Evolutionary conservation across 139 green algal genomes (phyloP).

Genomic region (Micromonas pusilla): DNA sequence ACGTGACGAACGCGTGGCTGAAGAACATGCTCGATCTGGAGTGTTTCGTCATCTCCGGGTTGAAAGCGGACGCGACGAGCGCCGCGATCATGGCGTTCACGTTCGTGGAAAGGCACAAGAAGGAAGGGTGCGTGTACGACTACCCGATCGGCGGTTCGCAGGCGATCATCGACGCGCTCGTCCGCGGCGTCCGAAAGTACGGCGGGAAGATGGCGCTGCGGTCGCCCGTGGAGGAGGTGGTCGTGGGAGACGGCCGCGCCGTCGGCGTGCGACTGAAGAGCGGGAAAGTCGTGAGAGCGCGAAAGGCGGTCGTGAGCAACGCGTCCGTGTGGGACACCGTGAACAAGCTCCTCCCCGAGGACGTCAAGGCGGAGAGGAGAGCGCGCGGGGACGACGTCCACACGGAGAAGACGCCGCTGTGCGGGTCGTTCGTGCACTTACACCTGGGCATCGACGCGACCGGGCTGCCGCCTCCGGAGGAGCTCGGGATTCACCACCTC

Average conservation of each 20-base stretch:
- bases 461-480: constrained; percentile 45
- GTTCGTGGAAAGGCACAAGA: constrained; percentile 42
- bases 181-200: constrained; percentile 63
- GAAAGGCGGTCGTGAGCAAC: constrained; percentile 66
- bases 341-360: constrained; percentile 43
- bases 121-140: constrained; percentile 14
- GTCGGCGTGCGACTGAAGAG: constrained; percentile 41
- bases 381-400: background rate
- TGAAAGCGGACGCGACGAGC: constrained; percentile 31
- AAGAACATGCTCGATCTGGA: constrained; percentile 69
- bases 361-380: background rate
- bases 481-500: constrained; percentile 77
- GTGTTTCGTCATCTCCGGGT: constrained; percentile 65
- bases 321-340: constrained; percentile 71
- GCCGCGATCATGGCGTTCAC: constrained; percentile 63
- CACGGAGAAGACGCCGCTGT: constrained; percentile 33
- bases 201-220: constrained; percentile 55
- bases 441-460: constrained; percentile 73
- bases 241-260: constrained; percentile 51
- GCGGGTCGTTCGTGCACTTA: constrained; percentile 74
- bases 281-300: background rate
- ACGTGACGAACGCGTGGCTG: constrained; percentile 59
- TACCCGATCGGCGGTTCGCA: constrained; percentile 42
- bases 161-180: constrained; percentile 64
- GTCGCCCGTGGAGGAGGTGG: constrained; percentile 59